Evolutionary conservation across 352 stramenopile species (phyloP), one percentile per base, ranked within the genome.

Genomic region (Halophytophthora polymorphica): DNA sequence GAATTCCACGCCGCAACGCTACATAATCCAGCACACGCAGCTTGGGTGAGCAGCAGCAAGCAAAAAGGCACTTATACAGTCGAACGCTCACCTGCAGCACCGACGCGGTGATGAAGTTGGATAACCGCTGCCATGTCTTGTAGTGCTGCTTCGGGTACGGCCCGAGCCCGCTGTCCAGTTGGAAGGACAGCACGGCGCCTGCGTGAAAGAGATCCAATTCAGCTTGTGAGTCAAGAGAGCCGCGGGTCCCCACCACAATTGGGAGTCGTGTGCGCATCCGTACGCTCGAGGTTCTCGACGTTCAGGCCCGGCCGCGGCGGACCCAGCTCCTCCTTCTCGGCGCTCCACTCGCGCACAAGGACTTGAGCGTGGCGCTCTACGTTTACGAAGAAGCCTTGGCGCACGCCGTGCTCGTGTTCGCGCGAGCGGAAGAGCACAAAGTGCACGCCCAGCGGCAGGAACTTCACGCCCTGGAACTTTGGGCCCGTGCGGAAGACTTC

Each of bases 401-500:
- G 80, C 10, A 93, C 85, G 33, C 82, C 82, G 38, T 93, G 78
- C 43, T 90, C 77, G 33, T 91, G 80, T 45, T 90, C 79, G 7
- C 66, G 69, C 15, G 84, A 77, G 10, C 79, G 77, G 58, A 90
- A 95, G 15, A 95, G 63, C 3, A 95, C 80, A 36, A 95, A 86
- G 56, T 95, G 84, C 19, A 92, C 50, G 31, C 84, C 84, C 17
- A 88, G 42, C 36, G 84, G 84, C 31, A 95, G 58, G 43, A 95
- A 89, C 59, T 95, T 95, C 53, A 95, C 78, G 51, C 84, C 84
- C 40, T 86, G 72, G 53, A 95, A 95, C 46, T 84, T 82, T 3
- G 69, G 37, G 2, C 81, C 84, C 1, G 82, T 92, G 46, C 84
- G 79, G 55, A 92, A 95, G 14, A 91, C 70, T 50, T 93, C 78